phyloP scores from a whole-genome alignment of 257 asterid species.

The Scutellaria minor region DNA sequence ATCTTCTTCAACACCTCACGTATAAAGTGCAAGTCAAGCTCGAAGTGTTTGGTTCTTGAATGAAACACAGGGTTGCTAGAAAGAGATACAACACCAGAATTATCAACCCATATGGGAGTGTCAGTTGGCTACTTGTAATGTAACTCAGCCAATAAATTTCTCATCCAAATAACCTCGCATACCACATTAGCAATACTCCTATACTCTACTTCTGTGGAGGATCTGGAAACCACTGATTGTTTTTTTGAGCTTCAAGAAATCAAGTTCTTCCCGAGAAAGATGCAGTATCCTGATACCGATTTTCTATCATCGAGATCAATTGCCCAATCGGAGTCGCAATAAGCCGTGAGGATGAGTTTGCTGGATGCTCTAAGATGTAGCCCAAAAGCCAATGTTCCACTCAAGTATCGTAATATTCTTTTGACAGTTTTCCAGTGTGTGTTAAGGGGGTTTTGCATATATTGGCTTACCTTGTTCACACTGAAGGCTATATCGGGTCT shows the following conservation, averaged over 20 bases:
- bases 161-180: neutral
- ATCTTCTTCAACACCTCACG: neutral
- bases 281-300: neutral
- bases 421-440: too few relatives aligned
- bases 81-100: neutral
- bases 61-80: neutral
- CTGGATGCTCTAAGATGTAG: too few relatives aligned
- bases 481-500: too few relatives aligned
- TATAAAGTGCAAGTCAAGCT: neutral
- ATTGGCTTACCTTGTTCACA: too few relatives aligned
- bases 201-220: neutral
- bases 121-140: too few relatives aligned
- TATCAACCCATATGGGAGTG: neutral
- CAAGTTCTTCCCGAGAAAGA: neutral
- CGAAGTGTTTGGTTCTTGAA: neutral
- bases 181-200: neutral
- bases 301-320: neutral
- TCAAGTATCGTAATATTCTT: too few relatives aligned
- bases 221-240: neutral
- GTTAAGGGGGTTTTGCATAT: too few relatives aligned
- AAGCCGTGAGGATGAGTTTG: neutral
- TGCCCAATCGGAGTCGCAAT: neutral
- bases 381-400: too few relatives aligned
- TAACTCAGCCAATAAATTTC: neutral
- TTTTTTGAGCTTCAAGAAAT: neutral